phyloP scores from a whole-genome alignment of 108 stramenopile genomes.

The Nannochloropsis salina region DNA sequence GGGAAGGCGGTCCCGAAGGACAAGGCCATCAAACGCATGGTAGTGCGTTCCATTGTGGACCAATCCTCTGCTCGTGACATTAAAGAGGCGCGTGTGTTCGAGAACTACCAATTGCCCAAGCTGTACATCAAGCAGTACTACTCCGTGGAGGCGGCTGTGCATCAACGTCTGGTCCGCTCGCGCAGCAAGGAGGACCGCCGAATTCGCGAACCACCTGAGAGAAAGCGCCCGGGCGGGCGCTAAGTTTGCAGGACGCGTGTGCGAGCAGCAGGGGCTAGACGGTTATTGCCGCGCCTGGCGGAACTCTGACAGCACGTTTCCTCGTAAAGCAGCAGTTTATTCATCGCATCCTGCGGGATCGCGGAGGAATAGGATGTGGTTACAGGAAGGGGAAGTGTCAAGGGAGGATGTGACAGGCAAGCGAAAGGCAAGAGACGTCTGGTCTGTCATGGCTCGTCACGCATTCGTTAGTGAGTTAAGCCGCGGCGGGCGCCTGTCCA shows the following conservation, averaged over 20 bases:
- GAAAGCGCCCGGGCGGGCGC: slow-evolving; percentile 46
- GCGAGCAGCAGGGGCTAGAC: too few species aligned
- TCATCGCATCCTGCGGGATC: too few species aligned
- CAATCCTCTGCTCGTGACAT: slow-evolving; percentile 95
- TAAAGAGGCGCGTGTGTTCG: slow-evolving; percentile 96
- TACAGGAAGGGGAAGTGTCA: too few species aligned
- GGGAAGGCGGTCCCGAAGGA: slow-evolving; percentile 99
- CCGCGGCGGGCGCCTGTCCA: too few species aligned
- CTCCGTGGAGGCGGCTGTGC: slow-evolving; percentile 99
- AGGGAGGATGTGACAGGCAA: too few species aligned
- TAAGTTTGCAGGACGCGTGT: not conserved
- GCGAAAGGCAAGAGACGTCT: too few species aligned
- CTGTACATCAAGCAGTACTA: slow-evolving; percentile 99
- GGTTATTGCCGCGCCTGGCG: too few species aligned
- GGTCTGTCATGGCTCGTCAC: too few species aligned
- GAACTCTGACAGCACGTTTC: too few species aligned
- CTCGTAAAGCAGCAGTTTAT: too few species aligned
- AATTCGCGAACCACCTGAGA: slow-evolving; percentile 85
- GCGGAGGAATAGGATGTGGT: too few species aligned
- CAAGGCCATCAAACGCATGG: slow-evolving; percentile 99
- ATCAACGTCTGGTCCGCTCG: slow-evolving; percentile 98
- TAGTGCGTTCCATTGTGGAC: slow-evolving; percentile 91
- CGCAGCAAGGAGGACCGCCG: slow-evolving; percentile 79
- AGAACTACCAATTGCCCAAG: slow-evolving; percentile 98
- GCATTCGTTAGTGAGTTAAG: too few species aligned